These are phyloP conservation scores for Trichoderma pleuroti DNA, from an alignment of 2,329 filamentous ascomycete species.

Conservation along the genomic window DNA sequence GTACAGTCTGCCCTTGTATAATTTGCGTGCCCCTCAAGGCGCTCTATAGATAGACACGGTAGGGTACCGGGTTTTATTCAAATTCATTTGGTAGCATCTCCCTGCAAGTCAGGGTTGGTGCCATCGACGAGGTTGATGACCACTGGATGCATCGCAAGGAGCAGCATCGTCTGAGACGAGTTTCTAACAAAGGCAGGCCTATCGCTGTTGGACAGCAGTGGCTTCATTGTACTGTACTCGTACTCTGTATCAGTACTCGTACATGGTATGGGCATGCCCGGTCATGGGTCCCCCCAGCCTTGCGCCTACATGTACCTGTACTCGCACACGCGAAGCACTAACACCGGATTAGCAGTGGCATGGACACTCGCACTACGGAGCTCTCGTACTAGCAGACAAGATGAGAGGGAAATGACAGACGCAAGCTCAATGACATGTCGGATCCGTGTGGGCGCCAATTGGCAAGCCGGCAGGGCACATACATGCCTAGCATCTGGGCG, in stretches of 20 bases:
- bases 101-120: not conserved
- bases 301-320: not conserved
- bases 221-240: not conserved
- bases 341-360: not conserved
- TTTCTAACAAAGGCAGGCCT: not conserved
- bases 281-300: not conserved
- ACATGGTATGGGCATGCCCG: not conserved
- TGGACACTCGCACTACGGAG: not conserved
- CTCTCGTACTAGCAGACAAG: not conserved
- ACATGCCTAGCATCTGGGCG: conserved; percentile 9
- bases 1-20: not conserved
- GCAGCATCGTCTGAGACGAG: not conserved
- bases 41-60: not conserved
- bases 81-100: not conserved
- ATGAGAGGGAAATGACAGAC: conserved; percentile 1
- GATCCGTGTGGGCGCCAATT: not conserved
- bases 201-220: not conserved
- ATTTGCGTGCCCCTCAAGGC: not conserved
- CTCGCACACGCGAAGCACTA: not conserved
- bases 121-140: not conserved
- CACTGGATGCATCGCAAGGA: not conserved
- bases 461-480: not conserved
- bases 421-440: not conserved
- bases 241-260: not conserved
- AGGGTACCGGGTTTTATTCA: not conserved